Evolutionary conservation across 257 asterid genomes (phyloP).

Genomic region (Nicotiana obtusifolia): DNA sequence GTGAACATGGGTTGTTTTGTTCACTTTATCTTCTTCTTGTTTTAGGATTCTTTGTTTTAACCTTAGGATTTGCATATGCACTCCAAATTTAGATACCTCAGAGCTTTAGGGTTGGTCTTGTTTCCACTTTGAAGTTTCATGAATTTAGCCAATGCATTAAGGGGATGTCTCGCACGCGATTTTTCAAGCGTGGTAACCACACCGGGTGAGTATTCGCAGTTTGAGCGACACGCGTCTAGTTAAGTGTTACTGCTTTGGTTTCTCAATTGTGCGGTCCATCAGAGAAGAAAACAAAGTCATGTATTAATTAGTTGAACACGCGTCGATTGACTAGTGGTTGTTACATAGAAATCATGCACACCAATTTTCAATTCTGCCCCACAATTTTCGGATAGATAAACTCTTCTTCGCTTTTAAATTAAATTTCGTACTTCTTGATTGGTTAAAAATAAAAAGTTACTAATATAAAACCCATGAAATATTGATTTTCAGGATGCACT

Average conservation of each 20-base stretch:
- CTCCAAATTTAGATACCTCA: not conserved
- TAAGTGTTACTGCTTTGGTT: not conserved
- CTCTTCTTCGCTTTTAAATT: too few relatives aligned
- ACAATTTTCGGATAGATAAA: not conserved
- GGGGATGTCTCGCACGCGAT: not conserved
- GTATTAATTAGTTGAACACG: not conserved
- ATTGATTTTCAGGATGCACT: too few relatives aligned
- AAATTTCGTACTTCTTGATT: too few relatives aligned
- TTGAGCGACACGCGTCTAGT: not conserved
- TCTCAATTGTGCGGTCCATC: not conserved
- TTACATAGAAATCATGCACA: not conserved
- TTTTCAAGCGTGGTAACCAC: not conserved
- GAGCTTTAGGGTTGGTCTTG: constrained; percentile 12
- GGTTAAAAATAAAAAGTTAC: too few relatives aligned
- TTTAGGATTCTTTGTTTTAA: constrained; percentile 14
- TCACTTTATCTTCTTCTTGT: not conserved
- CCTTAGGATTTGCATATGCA: not conserved
- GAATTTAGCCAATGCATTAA: constrained; percentile 5
- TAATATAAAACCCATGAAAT: too few relatives aligned
- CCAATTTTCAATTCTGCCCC: too few relatives aligned
- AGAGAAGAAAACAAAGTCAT: not conserved
- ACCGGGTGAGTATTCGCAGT: not conserved
- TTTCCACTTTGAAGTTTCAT: constrained; percentile 17
- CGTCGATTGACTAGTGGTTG: not conserved
- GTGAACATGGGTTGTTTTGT: not conserved